phyloP scores from a whole-genome alignment of 208 protist species.

The Phytomonas sp. region DNA sequence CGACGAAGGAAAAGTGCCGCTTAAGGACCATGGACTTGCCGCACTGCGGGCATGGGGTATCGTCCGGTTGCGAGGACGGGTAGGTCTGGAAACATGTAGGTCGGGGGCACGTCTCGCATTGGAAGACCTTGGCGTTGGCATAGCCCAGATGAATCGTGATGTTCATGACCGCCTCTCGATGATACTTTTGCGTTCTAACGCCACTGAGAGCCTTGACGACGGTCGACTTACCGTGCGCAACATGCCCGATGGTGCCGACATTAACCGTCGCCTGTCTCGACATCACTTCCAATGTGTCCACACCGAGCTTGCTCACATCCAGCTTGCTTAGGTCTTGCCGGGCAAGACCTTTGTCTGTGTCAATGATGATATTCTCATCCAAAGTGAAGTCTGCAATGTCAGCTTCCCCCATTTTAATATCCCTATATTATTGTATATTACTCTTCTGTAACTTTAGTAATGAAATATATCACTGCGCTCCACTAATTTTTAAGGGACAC shows the following conservation, averaged over 20 bases:
- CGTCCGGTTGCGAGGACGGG: slow-evolving; percentile 86
- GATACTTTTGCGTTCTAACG: slow-evolving; percentile 98
- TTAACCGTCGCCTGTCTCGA: slow-evolving; percentile 99
- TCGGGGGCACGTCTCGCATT: slow-evolving; percentile 77
- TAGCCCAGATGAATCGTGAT: slow-evolving; percentile 99
- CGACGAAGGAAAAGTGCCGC: slow-evolving; percentile 98
- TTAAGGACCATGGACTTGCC: slow-evolving; percentile 59
- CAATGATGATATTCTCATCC: slow-evolving; percentile 34
- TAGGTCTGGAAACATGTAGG: slow-evolving; percentile 92
- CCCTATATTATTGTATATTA: neutral
- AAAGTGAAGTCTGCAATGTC: slow-evolving; percentile 64
- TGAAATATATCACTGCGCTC: neutral
- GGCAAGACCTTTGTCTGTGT: slow-evolving; percentile 52
- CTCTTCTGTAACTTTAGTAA: slow-evolving; percentile 7
- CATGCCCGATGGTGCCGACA: slow-evolving; percentile 99
- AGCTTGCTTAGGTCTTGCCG: slow-evolving; percentile 68
- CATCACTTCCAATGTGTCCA: slow-evolving; percentile 96
- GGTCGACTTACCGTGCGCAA: slow-evolving; percentile 99
- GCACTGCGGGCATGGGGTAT: slow-evolving; percentile 64
- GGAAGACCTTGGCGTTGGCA: slow-evolving; percentile 99
- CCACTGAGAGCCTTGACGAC: slow-evolving; percentile 99
- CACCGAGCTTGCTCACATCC: slow-evolving; percentile 77
- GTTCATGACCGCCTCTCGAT: slow-evolving; percentile 98
- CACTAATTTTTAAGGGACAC: neutral
- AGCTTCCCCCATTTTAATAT: slow-evolving; percentile 43